phyloP scores from a whole-genome alignment of 179 eudicot genomes.

The Beta lomatogona region DNA sequence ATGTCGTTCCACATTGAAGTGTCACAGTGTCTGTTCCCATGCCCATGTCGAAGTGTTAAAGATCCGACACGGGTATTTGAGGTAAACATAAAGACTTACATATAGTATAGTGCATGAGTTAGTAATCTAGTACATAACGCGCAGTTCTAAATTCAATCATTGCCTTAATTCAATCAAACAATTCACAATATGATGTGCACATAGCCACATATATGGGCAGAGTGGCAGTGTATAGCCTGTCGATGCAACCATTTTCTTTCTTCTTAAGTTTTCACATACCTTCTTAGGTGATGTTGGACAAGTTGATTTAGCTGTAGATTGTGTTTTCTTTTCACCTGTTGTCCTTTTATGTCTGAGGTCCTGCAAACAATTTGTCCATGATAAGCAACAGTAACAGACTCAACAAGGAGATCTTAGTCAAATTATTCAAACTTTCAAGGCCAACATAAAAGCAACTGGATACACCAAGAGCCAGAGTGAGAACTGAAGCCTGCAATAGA shows the following conservation, averaged over 20 bases:
- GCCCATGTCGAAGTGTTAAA: too few species aligned
- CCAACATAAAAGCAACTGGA: not conserved
- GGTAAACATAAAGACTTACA: too few species aligned
- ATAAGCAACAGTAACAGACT: not conserved
- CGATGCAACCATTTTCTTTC: not conserved
- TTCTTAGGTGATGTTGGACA: slow-evolving; percentile 43
- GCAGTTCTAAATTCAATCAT: not conserved
- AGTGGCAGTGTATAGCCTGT: not conserved
- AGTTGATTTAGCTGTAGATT: slow-evolving; percentile 49
- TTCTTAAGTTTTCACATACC: slow-evolving; percentile 32
- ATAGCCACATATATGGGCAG: not conserved
- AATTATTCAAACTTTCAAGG: not conserved
- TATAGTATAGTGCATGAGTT: not conserved
- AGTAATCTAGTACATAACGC: not conserved
- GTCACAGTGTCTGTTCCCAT: too few species aligned
- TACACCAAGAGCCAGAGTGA: not conserved
- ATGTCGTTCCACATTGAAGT: too few species aligned
- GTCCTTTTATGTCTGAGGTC: slow-evolving; percentile 50
- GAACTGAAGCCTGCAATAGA: not conserved
- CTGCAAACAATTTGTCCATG: slow-evolving; percentile 36
- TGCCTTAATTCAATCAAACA: not conserved
- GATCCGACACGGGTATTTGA: too few species aligned
- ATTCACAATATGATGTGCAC: not conserved
- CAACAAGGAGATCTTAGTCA: not conserved
- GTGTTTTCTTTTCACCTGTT: slow-evolving; percentile 45